Conservation (phyloP, 768 basidiomycete genomes). For the Cystoderma amianthinum region DNA sequence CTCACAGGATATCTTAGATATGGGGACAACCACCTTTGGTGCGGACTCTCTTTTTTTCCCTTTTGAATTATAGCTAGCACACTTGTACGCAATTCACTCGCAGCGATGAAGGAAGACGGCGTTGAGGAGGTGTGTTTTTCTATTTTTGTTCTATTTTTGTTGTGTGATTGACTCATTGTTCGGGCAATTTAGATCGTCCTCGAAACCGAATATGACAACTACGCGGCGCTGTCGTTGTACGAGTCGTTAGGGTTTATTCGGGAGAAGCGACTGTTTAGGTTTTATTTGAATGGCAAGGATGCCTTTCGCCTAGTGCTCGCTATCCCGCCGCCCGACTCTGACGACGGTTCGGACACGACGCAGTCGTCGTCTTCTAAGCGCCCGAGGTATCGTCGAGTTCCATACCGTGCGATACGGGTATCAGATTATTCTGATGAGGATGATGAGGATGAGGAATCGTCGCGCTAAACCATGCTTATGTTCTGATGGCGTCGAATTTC, state of each 20-base stretch:
- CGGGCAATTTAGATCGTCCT: slow-evolving; percentile 68
- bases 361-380: slow-evolving; percentile 2
- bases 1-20: slow-evolving; percentile 40
- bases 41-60: slow-evolving; percentile 31
- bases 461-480: too few relatives aligned
- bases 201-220: slow-evolving; percentile 95
- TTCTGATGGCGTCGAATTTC: too few relatives aligned
- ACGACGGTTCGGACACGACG: slow-evolving; percentile 15
- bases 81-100: slow-evolving; percentile 77
- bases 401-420: slow-evolving; percentile 37
- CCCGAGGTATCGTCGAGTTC: slow-evolving; percentile 11
- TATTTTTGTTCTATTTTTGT: background rate
- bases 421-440: slow-evolving; percentile 40
- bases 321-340: slow-evolving; percentile 35
- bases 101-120: slow-evolving; percentile 74
- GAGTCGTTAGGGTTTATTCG: slow-evolving; percentile 91
- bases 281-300: slow-evolving; percentile 97
- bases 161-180: background rate
- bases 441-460: too few relatives aligned
- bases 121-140: slow-evolving; percentile 75
- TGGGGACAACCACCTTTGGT: slow-evolving; percentile 37
- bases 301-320: slow-evolving; percentile 79
- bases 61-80: slow-evolving; percentile 59
- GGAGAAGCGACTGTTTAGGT: slow-evolving; percentile 90
- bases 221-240: slow-evolving; percentile 82